phyloP scores from a whole-genome alignment of 768 basidiomycete species.

The Kwoniella botswanensis region DNA sequence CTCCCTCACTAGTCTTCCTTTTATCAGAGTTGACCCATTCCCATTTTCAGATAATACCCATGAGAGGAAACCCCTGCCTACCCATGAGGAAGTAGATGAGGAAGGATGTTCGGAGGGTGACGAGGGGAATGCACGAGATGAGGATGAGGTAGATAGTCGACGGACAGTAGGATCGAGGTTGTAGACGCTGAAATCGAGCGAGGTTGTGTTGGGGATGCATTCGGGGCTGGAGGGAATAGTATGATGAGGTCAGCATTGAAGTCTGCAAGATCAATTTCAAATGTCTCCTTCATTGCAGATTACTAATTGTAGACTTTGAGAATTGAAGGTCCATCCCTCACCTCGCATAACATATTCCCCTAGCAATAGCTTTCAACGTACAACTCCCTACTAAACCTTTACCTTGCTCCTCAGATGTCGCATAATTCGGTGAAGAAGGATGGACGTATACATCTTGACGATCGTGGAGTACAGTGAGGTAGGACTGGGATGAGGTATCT shows the following conservation, averaged over 20 bases:
- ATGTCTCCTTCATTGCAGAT: too few species aligned
- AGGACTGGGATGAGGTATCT: slow-evolving; percentile 42
- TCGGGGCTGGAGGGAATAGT: slow-evolving; percentile 38
- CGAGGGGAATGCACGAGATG: slow-evolving; percentile 30
- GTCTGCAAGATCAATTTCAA: background rate
- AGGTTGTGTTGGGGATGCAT: slow-evolving; percentile 41
- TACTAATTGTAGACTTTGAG: too few species aligned
- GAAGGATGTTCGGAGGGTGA: slow-evolving; percentile 17
- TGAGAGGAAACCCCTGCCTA: slow-evolving; percentile 51
- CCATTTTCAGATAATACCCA: slow-evolving; percentile 43
- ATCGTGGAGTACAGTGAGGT: slow-evolving; percentile 44
- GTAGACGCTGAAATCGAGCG: slow-evolving; percentile 52
- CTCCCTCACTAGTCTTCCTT: slow-evolving; percentile 43
- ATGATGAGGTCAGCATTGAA: background rate
- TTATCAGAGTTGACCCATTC: slow-evolving; percentile 38
- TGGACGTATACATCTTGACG: slow-evolving; percentile 50
- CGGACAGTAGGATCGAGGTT: slow-evolving; percentile 41
- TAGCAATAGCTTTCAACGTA: slow-evolving; percentile 41
- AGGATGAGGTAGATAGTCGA: background rate
- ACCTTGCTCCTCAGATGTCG: background rate
- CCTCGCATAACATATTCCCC: slow-evolving; percentile 53
- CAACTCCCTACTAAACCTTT: slow-evolving; percentile 36
- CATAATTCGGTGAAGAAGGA: slow-evolving; percentile 23
- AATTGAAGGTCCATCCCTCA: background rate
- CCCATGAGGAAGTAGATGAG: slow-evolving; percentile 36